Base-by-base conservation (phyloP, 345 rosid genomes). In the Camelina hispida region DNA sequence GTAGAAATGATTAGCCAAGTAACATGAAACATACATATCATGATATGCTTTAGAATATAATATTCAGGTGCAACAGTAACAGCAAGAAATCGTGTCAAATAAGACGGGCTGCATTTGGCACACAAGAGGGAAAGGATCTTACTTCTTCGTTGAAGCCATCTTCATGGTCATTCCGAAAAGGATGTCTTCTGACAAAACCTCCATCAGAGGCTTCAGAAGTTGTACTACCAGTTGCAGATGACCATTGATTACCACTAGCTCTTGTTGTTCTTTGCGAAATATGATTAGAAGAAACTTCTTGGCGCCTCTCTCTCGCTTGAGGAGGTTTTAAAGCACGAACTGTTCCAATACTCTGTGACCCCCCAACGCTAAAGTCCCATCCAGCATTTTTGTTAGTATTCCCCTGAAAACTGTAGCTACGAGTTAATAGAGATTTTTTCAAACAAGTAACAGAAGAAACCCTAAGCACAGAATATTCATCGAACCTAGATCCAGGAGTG, bases 311-410 rank as follows among this genome's bases (percentile, higher is more conserved):
- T 85, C 90, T 82, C 64, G 76, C 81, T 83, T 87, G 97, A 46
- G 98, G 95, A 50, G 95, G 95, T 84, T 80, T 87, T 56, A 83
- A 73, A 78, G 86, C 85, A 79, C 86, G 86, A 57, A 87, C 84
- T 30, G 95, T 87, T 76, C 91, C 97, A 15, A 85, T 75, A 81
- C 87, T 63, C 79, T 78, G 86, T 48, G 87, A 68, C 54, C 85
- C 96, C 79, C 96, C 89, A 76, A 91, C 76, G 82, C 88, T 94
- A 81, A 94, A 94, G 83, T 94, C 95, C 98, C 98, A 94, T 40
- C 91, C 97, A 75, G 93, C 83, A 83, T 80, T 89, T 81, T 78
- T 94, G 42, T 78, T 55, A 42, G 84, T 80, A 63, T 86, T 86
- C 52, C 87, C 95, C 80, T 77, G 97, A 71, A 69, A 69, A 79